Conservation (phyloP, 1,139 yeast species). For the Geotrichum histeridarum region DNA sequence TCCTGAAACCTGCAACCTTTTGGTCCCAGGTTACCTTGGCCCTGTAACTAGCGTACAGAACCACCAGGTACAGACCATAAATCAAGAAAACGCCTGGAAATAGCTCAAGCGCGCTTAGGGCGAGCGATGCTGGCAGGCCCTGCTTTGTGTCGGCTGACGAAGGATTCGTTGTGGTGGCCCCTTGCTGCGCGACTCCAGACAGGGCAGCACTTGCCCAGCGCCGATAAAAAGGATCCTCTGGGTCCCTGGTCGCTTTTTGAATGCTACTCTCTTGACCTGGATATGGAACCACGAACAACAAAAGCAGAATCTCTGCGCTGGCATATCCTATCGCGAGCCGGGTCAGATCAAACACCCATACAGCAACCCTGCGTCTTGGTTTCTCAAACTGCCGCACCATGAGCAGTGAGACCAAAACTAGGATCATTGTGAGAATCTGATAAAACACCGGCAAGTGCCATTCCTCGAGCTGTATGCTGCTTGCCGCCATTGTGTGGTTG, state of each 20-base stretch:
- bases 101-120: conserved; percentile 19
- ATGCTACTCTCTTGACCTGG: background rate
- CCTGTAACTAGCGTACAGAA: conserved; percentile 11
- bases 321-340: conserved; percentile 15
- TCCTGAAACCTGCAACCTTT: conserved; percentile 5
- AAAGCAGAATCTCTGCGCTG: conserved; percentile 14
- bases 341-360: conserved; percentile 20
- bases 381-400: conserved; percentile 3
- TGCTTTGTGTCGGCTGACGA: too few relatives aligned
- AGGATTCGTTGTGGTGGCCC: too few relatives aligned
- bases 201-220: too few relatives aligned
- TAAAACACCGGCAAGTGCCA: background rate
- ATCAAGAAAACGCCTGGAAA: conserved; percentile 21
- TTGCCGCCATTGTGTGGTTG: too few relatives aligned
- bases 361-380: conserved; percentile 13
- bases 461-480: background rate
- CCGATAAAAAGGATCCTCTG: too few relatives aligned
- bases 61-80: conserved; percentile 16
- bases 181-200: too few relatives aligned
- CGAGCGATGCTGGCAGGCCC: background rate
- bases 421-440: background rate
- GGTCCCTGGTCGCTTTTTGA: background rate
- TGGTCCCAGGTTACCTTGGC: conserved; percentile 4
- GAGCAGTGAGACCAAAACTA: conserved; percentile 2
- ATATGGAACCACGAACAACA: conserved; percentile 7